phyloP scores from a whole-genome alignment of 2,329 filamentous ascomycete genomes.

The Ophiostoma quercus region DNA sequence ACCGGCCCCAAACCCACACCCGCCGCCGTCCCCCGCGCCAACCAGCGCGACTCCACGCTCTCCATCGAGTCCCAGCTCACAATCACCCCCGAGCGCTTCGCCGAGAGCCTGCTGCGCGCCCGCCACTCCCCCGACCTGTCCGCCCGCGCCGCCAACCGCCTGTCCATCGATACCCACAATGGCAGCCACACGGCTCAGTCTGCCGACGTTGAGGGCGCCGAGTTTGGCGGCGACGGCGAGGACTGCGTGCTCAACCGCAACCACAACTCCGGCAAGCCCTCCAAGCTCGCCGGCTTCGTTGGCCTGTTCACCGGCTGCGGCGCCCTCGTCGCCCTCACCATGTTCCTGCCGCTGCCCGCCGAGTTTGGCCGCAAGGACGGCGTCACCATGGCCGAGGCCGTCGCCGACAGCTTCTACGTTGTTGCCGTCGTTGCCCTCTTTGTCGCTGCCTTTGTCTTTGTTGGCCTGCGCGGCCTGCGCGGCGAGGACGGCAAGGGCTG shows the following conservation, averaged over 20 bases:
- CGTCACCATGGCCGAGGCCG: constrained; percentile 66
- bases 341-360: constrained; percentile 85
- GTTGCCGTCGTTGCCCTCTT: constrained; percentile 67
- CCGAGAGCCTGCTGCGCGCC: constrained; percentile 25
- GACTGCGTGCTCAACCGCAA: constrained; percentile 4
- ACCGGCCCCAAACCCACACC: constrained; percentile 34
- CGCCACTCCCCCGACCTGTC: constrained; percentile 7
- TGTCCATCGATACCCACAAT: constrained; percentile 18
- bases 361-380: constrained; percentile 66
- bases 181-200: not conserved
- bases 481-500: constrained; percentile 77
- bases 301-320: constrained; percentile 90
- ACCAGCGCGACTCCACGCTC: constrained; percentile 53
- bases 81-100: constrained; percentile 62
- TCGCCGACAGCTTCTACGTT: constrained; percentile 81
- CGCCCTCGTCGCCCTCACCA: constrained; percentile 71
- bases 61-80: constrained; percentile 70
- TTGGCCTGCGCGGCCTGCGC: constrained; percentile 63
- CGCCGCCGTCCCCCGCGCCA: constrained; percentile 32
- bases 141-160: constrained; percentile 21
- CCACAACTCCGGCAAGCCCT: constrained; percentile 41
- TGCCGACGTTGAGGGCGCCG: not conserved
- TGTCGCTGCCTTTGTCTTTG: constrained; percentile 68
- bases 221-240: constrained; percentile 26
- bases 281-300: constrained; percentile 75